phyloP scores from a whole-genome alignment of 2,329 filamentous ascomycete genomes.

The Colletotrichum cuscutae region DNA sequence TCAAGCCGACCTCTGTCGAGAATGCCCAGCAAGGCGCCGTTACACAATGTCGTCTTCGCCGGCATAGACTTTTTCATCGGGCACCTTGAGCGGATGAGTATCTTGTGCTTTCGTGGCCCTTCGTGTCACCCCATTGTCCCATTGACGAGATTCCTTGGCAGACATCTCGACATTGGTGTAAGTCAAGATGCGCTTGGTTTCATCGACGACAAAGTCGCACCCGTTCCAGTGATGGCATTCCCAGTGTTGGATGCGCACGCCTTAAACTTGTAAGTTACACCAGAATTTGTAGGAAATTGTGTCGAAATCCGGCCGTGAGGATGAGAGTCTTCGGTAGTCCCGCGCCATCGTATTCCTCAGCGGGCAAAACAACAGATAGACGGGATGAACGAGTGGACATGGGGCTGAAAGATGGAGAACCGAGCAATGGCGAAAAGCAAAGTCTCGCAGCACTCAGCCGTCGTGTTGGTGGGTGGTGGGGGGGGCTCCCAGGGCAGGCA shows the following conservation, averaged over 20 bases:
- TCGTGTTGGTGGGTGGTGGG: neutral
- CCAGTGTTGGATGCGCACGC: neutral
- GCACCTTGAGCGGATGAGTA: too few species aligned
- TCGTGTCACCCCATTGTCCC: neutral
- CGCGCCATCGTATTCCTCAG: neutral
- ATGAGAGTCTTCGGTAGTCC: neutral
- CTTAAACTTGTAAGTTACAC: neutral
- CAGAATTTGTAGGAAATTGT: neutral
- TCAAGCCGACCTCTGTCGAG: constrained; percentile 1
- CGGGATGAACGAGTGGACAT: neutral
- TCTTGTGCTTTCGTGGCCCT: neutral
- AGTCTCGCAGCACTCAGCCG: too few species aligned
- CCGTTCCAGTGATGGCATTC: neutral
- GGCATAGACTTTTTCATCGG: neutral
- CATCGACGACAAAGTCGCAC: neutral
- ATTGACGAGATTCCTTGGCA: neutral
- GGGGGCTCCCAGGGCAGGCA: too few species aligned
- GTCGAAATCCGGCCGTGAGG: neutral
- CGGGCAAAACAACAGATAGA: neutral
- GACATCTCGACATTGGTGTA: neutral
- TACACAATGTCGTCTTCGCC: neutral
- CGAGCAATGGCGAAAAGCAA: neutral
- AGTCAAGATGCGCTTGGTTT: neutral
- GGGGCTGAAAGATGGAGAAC: neutral
- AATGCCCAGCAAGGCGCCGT: neutral